These are phyloP conservation scores for Rhodotorula mucilaginosa DNA, from an alignment of 1,284 basidiomycete species.

Conservation along the genomic window DNA sequence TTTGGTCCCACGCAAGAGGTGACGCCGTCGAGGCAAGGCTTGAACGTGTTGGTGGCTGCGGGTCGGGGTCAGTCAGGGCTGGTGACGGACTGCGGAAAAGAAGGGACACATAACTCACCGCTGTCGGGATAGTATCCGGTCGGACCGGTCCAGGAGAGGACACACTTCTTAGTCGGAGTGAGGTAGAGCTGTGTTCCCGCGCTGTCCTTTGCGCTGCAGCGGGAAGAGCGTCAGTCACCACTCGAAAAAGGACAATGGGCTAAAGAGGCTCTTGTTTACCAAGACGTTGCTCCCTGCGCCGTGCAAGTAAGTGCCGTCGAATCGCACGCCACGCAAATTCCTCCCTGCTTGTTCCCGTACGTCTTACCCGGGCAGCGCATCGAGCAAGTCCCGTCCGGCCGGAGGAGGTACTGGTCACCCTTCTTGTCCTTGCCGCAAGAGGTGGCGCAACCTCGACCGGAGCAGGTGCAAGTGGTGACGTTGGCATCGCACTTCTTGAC, in stretches of 20 bases:
- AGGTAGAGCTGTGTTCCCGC: not conserved
- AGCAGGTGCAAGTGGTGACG: not conserved
- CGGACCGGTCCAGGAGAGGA: not conserved
- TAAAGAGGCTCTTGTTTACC: not conserved
- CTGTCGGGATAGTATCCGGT: constrained; percentile 3
- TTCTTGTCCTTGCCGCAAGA: not conserved
- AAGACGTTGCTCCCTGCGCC: not conserved
- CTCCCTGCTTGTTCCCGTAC: not conserved
- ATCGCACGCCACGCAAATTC: not conserved
- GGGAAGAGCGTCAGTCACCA: too few relatives aligned
- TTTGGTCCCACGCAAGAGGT: not conserved
- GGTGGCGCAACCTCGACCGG: not conserved
- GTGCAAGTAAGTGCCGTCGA: not conserved
- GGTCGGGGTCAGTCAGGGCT: too few relatives aligned
- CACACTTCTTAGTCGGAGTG: not conserved
- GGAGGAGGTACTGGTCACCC: not conserved
- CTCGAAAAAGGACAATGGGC: too few relatives aligned
- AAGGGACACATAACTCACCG: too few relatives aligned
- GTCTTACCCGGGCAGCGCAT: not conserved
- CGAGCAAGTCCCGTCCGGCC: not conserved
- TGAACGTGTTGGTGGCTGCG: not conserved
- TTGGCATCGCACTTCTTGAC: not conserved
- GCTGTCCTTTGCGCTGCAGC: not conserved
- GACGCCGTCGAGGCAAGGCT: constrained; percentile 1
- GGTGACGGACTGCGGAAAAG: too few relatives aligned